These are phyloP conservation scores for Lasiodiplodia theobromae DNA, from an alignment of 2,329 filamentous ascomycete species.

Conservation along the genomic window DNA sequence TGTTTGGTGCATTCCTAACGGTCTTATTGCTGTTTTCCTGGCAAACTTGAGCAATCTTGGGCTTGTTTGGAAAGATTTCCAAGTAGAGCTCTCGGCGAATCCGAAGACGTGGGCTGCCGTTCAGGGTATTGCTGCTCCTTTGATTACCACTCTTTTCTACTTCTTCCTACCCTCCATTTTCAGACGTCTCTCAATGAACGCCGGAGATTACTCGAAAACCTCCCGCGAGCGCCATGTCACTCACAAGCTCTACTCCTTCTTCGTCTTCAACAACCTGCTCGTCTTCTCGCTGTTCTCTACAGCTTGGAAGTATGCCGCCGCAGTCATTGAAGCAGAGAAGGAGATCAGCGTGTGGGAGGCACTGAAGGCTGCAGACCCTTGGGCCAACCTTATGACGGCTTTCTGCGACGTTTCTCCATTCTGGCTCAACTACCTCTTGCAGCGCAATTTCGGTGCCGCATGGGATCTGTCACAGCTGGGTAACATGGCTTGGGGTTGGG, in stretches of 20 bases:
- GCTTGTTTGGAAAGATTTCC: constrained; percentile 79
- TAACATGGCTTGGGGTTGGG: constrained; percentile 83
- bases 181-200: constrained; percentile 80
- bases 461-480: constrained; percentile 90
- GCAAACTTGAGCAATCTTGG: constrained; percentile 85
- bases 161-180: constrained; percentile 90
- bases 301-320: constrained; percentile 75
- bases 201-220: constrained; percentile 90
- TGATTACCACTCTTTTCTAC: constrained; percentile 86
- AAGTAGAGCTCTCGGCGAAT: constrained; percentile 67
- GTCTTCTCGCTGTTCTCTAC: constrained; percentile 93
- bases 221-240: constrained; percentile 91
- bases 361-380: constrained; percentile 69
- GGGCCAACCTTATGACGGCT: constrained; percentile 70
- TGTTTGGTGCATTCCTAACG: constrained; percentile 90
- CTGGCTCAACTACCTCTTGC: constrained; percentile 92
- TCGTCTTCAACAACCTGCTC: constrained; percentile 95
- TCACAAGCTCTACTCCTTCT: constrained; percentile 91
- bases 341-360: constrained; percentile 67
- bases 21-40: constrained; percentile 91
- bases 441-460: constrained; percentile 92
- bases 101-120: constrained; percentile 80
- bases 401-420: constrained; percentile 86
- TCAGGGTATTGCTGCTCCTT: constrained; percentile 90
- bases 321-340: constrained; percentile 66